Base-by-base conservation (phyloP, 139 green algal species). In the Marvania coccoides region DNA sequence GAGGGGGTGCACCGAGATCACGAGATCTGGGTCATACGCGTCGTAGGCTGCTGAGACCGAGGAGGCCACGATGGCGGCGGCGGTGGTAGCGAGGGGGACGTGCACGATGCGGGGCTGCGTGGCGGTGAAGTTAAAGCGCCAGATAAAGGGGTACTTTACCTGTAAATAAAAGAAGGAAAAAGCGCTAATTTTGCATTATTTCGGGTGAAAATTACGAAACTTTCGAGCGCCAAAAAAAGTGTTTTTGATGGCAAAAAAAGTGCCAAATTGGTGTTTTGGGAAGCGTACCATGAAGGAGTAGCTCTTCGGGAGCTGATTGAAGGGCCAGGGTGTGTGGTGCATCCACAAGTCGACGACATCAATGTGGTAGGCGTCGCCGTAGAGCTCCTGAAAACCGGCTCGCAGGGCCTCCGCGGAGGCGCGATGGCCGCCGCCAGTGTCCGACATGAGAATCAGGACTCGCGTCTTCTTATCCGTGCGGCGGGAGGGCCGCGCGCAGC, bases 201-300 rank as follows among this genome's bases (percentile, higher is more conserved):
- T n/a, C n/a, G n/a, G n/a, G n/a, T n/a, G n/a, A n/a, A n/a, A n/a
- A n/a, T n/a, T n/a, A n/a, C n/a, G n/a, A n/a, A n/a, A n/a, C n/a
- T n/a, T n/a, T n/a, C n/a, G n/a, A n/a, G n/a, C n/a, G n/a, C n/a
- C n/a, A n/a, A n/a, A n/a, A n/a, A n/a, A n/a, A n/a, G n/a, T n/a
- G n/a, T n/a, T n/a, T n/a, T n/a, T n/a, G n/a, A n/a, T n/a, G n/a
- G 51, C 51, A 35, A 37, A 26, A 10, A 39, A 12, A 6, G 4
- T 12, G n/a, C 26, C 6, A 5, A 5, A 19, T 5, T 7, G 4
- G 26, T 56, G 34, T 74, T 73, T 14, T 95, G n/a, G n/a, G n/a
- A n/a, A n/a, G n/a, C n/a, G n/a, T n/a, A n/a, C 93, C 46, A 98
- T 67, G 76, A 98, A 98, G 31, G 73, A 87, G 79, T 99, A 99